Percentiles rank a stretch among this genome's conserved stretches.
These are phyloP conservation scores for Dictyostelium intermedium DNA, from an alignment of 78 protist genomes.

Conservation along the genomic window DNA sequence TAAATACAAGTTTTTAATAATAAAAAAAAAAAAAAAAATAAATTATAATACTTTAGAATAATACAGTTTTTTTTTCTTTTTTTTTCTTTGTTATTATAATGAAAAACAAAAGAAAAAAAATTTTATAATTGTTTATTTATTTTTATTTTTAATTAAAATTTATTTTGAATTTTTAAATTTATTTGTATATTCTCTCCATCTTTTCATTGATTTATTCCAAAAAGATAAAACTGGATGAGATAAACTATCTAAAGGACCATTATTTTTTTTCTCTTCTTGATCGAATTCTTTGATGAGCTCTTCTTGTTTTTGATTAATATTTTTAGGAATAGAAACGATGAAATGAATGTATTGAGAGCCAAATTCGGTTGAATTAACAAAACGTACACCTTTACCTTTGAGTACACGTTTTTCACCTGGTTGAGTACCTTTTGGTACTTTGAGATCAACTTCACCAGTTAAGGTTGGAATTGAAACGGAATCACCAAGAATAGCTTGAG, in stretches of 20 bases:
- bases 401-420: constrained; percentile 85
- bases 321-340: constrained; percentile 84
- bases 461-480: constrained; percentile 82
- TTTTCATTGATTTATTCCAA: constrained; percentile 59
- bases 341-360: constrained; percentile 89
- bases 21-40: too few species aligned
- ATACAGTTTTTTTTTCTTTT: too few species aligned
- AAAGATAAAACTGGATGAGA: constrained; percentile 62
- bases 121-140: background rate
- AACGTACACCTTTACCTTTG: constrained; percentile 79
- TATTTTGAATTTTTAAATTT: constrained; percentile 32
- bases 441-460: constrained; percentile 72
- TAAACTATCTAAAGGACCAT: constrained; percentile 61
- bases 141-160: background rate
- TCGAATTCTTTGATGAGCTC: constrained; percentile 75
- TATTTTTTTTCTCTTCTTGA: constrained; percentile 51
- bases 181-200: constrained; percentile 61
- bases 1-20: too few species aligned
- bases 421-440: constrained; percentile 88
- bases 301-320: constrained; percentile 47
- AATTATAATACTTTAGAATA: too few species aligned
- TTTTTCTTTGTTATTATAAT: too few species aligned
- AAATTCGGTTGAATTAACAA: background rate
- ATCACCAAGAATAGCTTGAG: constrained; percentile 88
- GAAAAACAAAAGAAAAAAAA: too few species aligned